Evolutionary conservation across 345 rosid genomes (phyloP).

Genomic region (Populus pruinosa): DNA sequence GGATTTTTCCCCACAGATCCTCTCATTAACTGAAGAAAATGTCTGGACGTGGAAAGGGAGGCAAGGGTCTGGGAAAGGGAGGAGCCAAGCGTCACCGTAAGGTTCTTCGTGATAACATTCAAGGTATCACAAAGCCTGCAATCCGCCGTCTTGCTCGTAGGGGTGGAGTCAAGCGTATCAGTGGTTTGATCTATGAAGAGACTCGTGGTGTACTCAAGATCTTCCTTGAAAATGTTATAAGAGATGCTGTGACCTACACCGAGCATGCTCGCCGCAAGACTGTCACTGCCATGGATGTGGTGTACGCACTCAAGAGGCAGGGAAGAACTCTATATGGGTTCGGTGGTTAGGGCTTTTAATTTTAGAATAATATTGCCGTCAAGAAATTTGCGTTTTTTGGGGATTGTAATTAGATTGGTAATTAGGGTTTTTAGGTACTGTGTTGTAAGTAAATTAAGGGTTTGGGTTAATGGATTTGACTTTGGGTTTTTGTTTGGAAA

Average conservation of each 20-base stretch:
- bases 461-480: background rate
- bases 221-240: conserved; percentile 15
- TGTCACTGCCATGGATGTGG: conserved; percentile 26
- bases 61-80: conserved; percentile 21
- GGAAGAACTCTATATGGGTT: conserved; percentile 15
- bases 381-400: background rate
- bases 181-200: conserved; percentile 13
- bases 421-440: background rate
- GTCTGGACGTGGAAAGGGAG: conserved; percentile 25
- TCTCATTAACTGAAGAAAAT: background rate
- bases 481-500: background rate
- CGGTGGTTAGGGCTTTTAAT: conserved; percentile 18
- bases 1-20: background rate
- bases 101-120: conserved; percentile 18
- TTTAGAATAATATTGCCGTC: conserved; percentile 6
- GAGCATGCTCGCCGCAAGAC: conserved; percentile 22
- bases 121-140: conserved; percentile 17
- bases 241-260: conserved; percentile 18
- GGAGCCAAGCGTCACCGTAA: conserved; percentile 21
- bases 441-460: background rate
- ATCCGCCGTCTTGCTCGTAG: conserved; percentile 14
- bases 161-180: conserved; percentile 15
- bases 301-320: conserved; percentile 22
- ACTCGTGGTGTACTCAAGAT: conserved; percentile 15
- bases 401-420: background rate